Conservation (phyloP, 75 land plant genomes). For the Picea sitchensis region DNA sequence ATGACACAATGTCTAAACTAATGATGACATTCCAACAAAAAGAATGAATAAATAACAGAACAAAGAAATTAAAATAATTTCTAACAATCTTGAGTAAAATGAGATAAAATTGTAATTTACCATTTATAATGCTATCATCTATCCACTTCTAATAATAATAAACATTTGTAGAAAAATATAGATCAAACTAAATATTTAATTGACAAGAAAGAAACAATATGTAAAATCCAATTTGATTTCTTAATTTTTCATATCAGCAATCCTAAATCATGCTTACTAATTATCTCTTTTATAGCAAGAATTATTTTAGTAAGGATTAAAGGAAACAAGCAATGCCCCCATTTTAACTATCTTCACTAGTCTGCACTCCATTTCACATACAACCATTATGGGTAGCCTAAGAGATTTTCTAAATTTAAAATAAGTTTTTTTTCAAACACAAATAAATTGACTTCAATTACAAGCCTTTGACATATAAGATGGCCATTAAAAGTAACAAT, state of each 20-base stretch:
- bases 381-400: too few relatives aligned
- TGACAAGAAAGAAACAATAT: not conserved
- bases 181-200: too few relatives aligned
- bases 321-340: constrained; percentile 56
- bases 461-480: not conserved
- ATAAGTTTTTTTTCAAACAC: not conserved
- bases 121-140: not conserved
- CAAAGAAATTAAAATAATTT: not conserved
- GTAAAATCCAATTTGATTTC: not conserved
- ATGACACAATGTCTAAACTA: too few relatives aligned
- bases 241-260: not conserved
- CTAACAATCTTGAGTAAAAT: not conserved
- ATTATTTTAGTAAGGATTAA: constrained; percentile 82
- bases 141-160: not conserved
- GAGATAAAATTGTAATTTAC: not conserved
- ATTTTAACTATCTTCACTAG: constrained; percentile 26
- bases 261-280: not conserved
- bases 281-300: constrained; percentile 86
- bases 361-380: constrained; percentile 14
- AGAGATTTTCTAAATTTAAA: constrained; percentile 13
- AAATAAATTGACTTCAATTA: not conserved
- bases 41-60: too few relatives aligned
- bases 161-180: not conserved
- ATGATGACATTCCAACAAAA: too few relatives aligned
- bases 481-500: not conserved